Evolutionary conservation across 495 filamentous ascomycete genomes (phyloP).

Genomic region (Gamarada debralockiae): DNA sequence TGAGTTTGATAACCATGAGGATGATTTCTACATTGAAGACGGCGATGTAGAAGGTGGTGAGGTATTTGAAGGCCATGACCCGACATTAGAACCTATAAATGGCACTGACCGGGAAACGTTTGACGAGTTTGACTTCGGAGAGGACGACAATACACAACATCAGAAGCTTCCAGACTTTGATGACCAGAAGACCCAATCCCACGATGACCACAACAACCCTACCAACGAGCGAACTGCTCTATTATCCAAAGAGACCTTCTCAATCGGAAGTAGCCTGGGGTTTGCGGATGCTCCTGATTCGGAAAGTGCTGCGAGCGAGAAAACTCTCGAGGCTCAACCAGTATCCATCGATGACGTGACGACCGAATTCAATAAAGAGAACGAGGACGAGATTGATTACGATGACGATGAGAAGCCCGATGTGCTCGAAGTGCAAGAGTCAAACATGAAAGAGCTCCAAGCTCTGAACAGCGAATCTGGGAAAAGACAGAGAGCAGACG

Average conservation of each 20-base stretch:
- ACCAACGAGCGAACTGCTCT: too few species aligned
- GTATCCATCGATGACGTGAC: background rate
- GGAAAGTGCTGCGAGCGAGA: conserved; percentile 1
- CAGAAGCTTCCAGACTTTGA: background rate
- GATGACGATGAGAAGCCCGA: conserved; percentile 23
- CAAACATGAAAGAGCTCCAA: background rate
- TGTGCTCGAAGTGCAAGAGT: background rate
- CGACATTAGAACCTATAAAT: background rate
- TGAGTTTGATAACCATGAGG: background rate
- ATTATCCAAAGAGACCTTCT: conserved; percentile 12
- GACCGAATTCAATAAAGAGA: background rate
- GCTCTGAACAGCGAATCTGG: conserved; percentile 1
- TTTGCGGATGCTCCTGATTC: background rate
- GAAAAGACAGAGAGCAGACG: conserved; percentile 23
- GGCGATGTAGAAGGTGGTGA: background rate
- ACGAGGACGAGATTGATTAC: conserved; percentile 28
- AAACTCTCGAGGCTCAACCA: background rate
- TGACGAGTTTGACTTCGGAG: background rate
- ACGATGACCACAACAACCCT: too few species aligned
- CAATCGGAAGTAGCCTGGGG: background rate
- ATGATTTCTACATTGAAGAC: background rate
- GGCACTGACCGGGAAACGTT: background rate
- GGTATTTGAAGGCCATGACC: background rate
- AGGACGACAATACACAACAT: background rate
- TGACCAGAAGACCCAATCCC: background rate